Conservation (phyloP, 2,329 filamentous ascomycete species). For the Tolypocladium amazonense region DNA sequence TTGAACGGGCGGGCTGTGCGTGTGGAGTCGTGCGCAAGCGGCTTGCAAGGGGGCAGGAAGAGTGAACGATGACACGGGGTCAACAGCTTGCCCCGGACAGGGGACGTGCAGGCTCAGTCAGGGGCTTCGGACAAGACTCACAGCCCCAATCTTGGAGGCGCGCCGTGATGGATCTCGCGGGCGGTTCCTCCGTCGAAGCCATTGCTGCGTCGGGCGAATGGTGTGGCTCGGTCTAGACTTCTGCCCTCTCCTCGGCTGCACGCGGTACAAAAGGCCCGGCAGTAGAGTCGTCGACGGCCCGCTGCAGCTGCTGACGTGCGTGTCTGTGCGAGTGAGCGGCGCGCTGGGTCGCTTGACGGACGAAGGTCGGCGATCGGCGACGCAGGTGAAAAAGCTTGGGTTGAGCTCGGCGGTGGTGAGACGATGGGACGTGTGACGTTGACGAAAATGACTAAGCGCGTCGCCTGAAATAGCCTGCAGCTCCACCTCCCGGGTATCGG, state of each 20-base stretch:
- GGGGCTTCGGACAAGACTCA: conserved; percentile 21
- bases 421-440: not conserved
- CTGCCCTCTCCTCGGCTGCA: not conserved
- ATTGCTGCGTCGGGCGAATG: not conserved
- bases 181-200: conserved; percentile 4
- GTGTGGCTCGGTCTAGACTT: not conserved
- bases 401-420: not conserved
- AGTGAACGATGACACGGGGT: not conserved
- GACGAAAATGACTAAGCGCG: not conserved
- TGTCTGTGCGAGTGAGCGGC: not conserved
- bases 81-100: not conserved
- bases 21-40: not conserved
- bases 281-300: not conserved
- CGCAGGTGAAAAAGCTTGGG: not conserved
- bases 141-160: conserved; percentile 37
- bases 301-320: not conserved
- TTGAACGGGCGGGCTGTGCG: not conserved
- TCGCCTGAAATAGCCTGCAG: not conserved
- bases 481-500: not conserved
- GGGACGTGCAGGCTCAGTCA: not conserved
- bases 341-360: not conserved
- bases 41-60: not conserved
- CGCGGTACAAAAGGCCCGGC: not conserved
- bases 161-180: conserved; percentile 21
- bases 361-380: not conserved